Conservation (phyloP, 2,329 filamentous ascomycete species). For the Blastomyces silverae region DNA sequence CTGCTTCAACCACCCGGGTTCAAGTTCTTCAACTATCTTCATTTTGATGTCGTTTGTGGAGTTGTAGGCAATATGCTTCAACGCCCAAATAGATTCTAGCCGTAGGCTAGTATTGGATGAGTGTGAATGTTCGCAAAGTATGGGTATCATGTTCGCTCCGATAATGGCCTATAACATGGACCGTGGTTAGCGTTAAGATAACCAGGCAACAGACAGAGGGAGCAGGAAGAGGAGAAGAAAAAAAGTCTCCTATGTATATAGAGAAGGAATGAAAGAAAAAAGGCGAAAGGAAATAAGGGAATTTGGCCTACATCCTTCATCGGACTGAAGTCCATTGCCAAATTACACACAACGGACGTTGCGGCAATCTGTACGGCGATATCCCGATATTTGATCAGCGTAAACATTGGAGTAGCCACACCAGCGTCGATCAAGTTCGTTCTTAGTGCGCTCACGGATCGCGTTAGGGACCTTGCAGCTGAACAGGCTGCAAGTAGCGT, state of each 20-base stretch:
- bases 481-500: slow-evolving; percentile 83
- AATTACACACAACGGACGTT: slow-evolving; percentile 74
- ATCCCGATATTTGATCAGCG: slow-evolving; percentile 66
- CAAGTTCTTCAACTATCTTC: slow-evolving; percentile 68
- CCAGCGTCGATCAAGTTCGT: slow-evolving; percentile 83
- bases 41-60: slow-evolving; percentile 67
- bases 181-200: neutral
- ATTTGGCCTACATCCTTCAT: slow-evolving; percentile 67
- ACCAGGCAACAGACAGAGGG: neutral
- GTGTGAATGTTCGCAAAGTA: slow-evolving; percentile 76
- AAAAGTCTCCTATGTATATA: neutral
- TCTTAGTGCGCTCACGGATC: slow-evolving; percentile 75
- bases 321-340: slow-evolving; percentile 82
- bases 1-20: slow-evolving; percentile 71
- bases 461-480: slow-evolving; percentile 69
- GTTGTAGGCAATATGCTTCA: slow-evolving; percentile 80
- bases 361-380: slow-evolving; percentile 78
- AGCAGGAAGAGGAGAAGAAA: neutral
- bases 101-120: slow-evolving; percentile 71
- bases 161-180: slow-evolving; percentile 56
- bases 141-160: slow-evolving; percentile 64
- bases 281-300: slow-evolving; percentile 2
- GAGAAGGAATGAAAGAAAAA: slow-evolving; percentile 20
- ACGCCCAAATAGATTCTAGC: slow-evolving; percentile 81
- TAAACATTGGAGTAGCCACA: slow-evolving; percentile 69